Evolutionary conservation across 2,329 filamentous ascomycete genomes (phyloP), one percentile per base, ranked within the genome.

Genomic region (Hymenoscyphus salicellus): DNA sequence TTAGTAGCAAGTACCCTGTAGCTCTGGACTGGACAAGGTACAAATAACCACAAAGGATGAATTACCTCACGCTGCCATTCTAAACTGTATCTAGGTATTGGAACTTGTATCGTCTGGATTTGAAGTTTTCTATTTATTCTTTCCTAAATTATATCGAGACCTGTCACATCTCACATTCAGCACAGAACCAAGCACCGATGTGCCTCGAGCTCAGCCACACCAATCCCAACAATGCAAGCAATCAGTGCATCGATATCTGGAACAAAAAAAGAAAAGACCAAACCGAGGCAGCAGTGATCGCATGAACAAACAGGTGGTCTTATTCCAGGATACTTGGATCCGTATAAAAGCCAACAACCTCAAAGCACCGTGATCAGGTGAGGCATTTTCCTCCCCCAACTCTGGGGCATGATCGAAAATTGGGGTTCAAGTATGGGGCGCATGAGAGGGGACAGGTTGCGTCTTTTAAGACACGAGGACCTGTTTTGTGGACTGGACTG

Each of bases 401-500:
- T 23, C 33, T 23, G 33, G 16, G 26, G 5, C 8, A 36, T 58
- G 55, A 58, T 58, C 10, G 20, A 20, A 10, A 46, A 28, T 28
- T 20, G 57, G 57, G 38, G 57, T 23, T n/a, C 30, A 17, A 43
- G 32, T n/a, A 59, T 23, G 57, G 32, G 57, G 57, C 38, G 26
- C 38, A 28, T 59, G 57, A 43, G 46, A 49, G 46, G n/a, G 23
- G 20, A 46, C n/a, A 20, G 8, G n/a, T 43, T 59, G 57, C 57
- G 57, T 59, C 32, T 59, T 41, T 28, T 38, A 41, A 43, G n/a
- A 59, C 57, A 59, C 20, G 32, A 41, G 26, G 36, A 20, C 57
- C 23, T 49, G 10, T 49, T 26, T 49, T 49, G 46, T 49, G 20
- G 46, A 49, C 23, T 30, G 3, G 28, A 30, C 28, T 30, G 28